A percentile compares a stretch with the other conserved stretches of the same genome.
Evolutionary conservation across 352 stramenopile genomes (phyloP).

Genomic region (Aphanomyces astaci): DNA sequence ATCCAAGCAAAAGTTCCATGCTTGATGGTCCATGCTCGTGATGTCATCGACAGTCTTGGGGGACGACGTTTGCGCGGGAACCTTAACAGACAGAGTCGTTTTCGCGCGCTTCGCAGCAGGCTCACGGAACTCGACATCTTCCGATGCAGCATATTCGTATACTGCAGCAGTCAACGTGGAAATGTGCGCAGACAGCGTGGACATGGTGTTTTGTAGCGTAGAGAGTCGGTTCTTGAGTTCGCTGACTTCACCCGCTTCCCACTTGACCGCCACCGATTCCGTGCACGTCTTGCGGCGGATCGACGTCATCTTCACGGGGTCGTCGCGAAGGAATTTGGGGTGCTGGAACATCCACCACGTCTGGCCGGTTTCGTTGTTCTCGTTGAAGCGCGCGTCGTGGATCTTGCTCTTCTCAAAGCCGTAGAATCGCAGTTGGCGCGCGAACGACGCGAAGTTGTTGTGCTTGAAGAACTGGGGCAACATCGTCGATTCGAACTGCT

Average conservation of each 20-base stretch:
- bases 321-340: constrained; percentile 21
- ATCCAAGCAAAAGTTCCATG: neutral
- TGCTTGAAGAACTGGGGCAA: constrained; percentile 93
- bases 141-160: neutral
- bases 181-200: constrained; percentile 13
- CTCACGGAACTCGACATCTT: neutral
- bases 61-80: neutral
- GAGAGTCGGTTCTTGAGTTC: constrained; percentile 9
- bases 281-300: constrained; percentile 23
- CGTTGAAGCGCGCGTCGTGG: constrained; percentile 74
- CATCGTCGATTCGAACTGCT: constrained; percentile 86
- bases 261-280: neutral
- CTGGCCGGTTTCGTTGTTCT: constrained; percentile 64
- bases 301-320: constrained; percentile 13
- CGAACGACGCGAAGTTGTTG: constrained; percentile 91
- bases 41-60: constrained; percentile 10
- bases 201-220: constrained; percentile 4
- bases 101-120: neutral
- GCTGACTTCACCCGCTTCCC: constrained; percentile 19
- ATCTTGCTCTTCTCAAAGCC: constrained; percentile 91
- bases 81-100: neutral
- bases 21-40: neutral
- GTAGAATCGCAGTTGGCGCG: constrained; percentile 91
- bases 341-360: constrained; percentile 18
- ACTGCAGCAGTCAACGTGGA: constrained; percentile 1